These are phyloP conservation scores for Meyerozyma sp. DNA, from an alignment of 1,139 yeast species.

Conservation along the genomic window DNA sequence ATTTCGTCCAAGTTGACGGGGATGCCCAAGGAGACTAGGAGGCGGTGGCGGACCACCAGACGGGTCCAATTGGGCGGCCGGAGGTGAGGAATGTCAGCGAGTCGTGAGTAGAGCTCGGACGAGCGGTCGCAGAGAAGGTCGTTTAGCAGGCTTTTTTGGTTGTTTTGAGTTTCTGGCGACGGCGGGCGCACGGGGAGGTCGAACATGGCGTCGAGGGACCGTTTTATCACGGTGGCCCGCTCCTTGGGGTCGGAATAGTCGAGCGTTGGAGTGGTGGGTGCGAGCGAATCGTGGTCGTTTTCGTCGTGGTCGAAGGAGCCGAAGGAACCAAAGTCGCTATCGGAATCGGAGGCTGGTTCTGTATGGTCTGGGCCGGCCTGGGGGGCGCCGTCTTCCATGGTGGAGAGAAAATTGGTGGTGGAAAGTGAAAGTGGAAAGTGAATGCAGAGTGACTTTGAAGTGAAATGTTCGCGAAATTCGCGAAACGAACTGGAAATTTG, in stretches of 20 bases:
- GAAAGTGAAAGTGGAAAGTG: too few species aligned
- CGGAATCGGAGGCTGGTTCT: constrained; percentile 4
- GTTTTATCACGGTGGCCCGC: background rate
- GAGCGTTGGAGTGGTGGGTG: background rate
- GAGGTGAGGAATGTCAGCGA: constrained; percentile 27
- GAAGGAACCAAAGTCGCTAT: constrained; percentile 6
- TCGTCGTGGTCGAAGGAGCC: background rate
- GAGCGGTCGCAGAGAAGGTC: background rate
- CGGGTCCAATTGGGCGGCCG: constrained; percentile 55
- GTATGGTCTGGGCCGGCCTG: constrained; percentile 2
- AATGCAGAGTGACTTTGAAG: too few species aligned
- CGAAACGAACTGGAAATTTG: too few species aligned
- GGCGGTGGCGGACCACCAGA: constrained; percentile 51
- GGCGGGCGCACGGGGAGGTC: background rate
- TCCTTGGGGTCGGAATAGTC: background rate
- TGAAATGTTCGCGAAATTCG: too few species aligned
- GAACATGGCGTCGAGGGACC: background rate
- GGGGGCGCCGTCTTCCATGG: background rate
- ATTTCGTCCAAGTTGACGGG: constrained; percentile 56
- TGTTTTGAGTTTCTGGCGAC: background rate
- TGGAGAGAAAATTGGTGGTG: background rate
- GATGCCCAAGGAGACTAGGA: constrained; percentile 52
- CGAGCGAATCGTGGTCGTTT: background rate
- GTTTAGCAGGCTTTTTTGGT: background rate
- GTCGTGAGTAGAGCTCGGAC: background rate